Percentiles rank a stretch among this genome's conserved stretches.
Conservation (phyloP, 306 rosid genomes). For the Rosa persica region DNA sequence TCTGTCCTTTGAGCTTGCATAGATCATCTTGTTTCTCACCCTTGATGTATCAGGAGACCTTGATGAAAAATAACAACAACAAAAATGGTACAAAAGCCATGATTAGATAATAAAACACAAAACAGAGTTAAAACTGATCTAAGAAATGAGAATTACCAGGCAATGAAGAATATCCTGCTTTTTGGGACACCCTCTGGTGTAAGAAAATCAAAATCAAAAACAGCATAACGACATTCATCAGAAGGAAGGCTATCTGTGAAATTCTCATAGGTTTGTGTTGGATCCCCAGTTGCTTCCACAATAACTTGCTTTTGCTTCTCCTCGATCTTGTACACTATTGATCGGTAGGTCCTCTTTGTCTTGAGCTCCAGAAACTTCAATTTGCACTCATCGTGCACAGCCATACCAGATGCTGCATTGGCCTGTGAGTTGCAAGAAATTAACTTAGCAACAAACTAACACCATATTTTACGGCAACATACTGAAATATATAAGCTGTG, state of each 20-base stretch:
- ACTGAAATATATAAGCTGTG: too few species aligned
- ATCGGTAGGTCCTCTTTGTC: conserved; percentile 74
- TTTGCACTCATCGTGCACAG: conserved; percentile 82
- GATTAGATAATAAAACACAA: background rate
- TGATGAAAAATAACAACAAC: conserved; percentile 28
- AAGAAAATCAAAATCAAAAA: conserved; percentile 79
- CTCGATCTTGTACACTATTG: conserved; percentile 72
- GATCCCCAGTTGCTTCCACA: conserved; percentile 80
- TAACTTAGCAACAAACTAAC: background rate
- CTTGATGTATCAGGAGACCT: conserved; percentile 82
- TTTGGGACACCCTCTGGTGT: conserved; percentile 73
- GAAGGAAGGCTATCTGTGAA: conserved; percentile 72
- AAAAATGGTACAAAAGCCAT: background rate
- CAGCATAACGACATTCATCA: conserved; percentile 83
- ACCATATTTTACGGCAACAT: background rate
- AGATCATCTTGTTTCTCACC: conserved; percentile 92
- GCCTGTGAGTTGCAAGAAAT: conserved; percentile 46
- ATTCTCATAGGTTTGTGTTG: conserved; percentile 61
- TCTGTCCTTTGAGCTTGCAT: conserved; percentile 90
- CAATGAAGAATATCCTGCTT: conserved; percentile 80
- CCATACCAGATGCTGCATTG: conserved; percentile 80
- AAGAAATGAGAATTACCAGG: conserved; percentile 45
- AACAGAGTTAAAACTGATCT: background rate
- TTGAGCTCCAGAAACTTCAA: conserved; percentile 73
- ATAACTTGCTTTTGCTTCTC: conserved; percentile 88